These are phyloP conservation scores for Agaricales sp. DNA, from an alignment of 1,284 basidiomycete genomes.

Conservation along the genomic window DNA sequence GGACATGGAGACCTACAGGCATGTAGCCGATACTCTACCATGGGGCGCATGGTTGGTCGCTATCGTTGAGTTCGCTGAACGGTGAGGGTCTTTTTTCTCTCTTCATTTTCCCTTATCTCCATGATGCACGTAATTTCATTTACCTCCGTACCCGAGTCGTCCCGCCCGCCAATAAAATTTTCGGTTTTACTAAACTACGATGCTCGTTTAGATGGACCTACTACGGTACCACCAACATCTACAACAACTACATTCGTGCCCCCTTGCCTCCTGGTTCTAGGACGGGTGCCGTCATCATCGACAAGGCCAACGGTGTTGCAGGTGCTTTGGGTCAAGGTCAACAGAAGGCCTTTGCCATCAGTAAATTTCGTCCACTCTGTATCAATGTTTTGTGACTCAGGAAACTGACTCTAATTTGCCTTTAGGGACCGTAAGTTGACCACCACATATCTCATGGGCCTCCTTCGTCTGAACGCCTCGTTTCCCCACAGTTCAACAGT, in stretches of 20 bases:
- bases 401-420: not conserved
- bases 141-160: not conserved
- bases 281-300: constrained; percentile 37
- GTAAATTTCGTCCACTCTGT: constrained; percentile 11
- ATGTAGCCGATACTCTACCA: constrained; percentile 33
- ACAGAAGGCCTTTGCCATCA: constrained; percentile 30
- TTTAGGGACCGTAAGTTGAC: not conserved
- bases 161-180: not conserved
- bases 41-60: constrained; percentile 33
- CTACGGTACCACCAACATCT: constrained; percentile 35
- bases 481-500: constrained; percentile 26
- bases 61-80: constrained; percentile 41
- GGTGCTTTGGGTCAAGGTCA: constrained; percentile 38
- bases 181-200: not conserved
- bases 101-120: no score
- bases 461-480: not conserved
- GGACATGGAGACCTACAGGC: constrained; percentile 33
- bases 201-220: constrained; percentile 27
- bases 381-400: not conserved
- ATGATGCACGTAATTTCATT: not conserved
- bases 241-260: constrained; percentile 39
- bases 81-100: constrained; percentile 19
- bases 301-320: constrained; percentile 28
- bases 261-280: constrained; percentile 36
- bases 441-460: not conserved